Percentiles rank a stretch among this genome's conserved stretches.
Evolutionary conservation across 441 rosid species (phyloP).

Genomic region (Pelargonium myrrhifolium): DNA sequence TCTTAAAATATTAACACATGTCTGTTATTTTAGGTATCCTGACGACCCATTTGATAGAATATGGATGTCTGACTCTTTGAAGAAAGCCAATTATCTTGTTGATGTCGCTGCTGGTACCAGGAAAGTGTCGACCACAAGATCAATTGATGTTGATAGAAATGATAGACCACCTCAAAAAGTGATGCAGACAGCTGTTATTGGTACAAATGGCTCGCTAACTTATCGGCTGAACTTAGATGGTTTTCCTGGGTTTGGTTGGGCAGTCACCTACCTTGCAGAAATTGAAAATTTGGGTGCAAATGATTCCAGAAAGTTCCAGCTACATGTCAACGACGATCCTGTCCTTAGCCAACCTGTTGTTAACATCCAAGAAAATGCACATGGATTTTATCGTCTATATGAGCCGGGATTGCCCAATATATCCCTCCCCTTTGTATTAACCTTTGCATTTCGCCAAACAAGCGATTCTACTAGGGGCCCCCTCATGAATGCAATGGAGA

Average conservation of each 20-base stretch:
- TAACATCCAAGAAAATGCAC: conserved; percentile 85
- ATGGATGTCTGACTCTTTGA: conserved; percentile 81
- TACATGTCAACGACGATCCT: conserved; percentile 66
- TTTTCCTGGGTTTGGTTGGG: conserved; percentile 93
- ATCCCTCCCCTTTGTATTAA: conserved; percentile 73
- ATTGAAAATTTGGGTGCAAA: conserved; percentile 60
- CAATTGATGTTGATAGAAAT: conserved; percentile 35
- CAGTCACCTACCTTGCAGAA: conserved; percentile 75
- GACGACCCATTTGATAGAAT: conserved; percentile 94
- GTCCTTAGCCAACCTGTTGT: conserved; percentile 70
- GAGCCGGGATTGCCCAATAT: conserved; percentile 79
- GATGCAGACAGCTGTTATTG: conserved; percentile 99
- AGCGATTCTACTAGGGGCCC: conserved; percentile 88
- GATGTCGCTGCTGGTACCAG: conserved; percentile 87
- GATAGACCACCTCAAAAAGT: conserved; percentile 79
- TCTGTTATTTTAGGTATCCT: conserved; percentile 64
- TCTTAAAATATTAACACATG: background rate
- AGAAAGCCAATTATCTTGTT: conserved; percentile 80
- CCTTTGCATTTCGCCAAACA: conserved; percentile 69
- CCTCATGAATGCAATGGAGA: conserved; percentile 91
- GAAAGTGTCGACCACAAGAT: conserved; percentile 53
- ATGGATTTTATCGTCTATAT: conserved; percentile 60
- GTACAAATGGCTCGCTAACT: conserved; percentile 74
- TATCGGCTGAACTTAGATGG: conserved; percentile 86
- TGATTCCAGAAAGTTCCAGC: conserved; percentile 83